Evolutionary conservation across 2,329 filamentous ascomycete species (phyloP).

Genomic region (Cladosporium oxysporum): DNA sequence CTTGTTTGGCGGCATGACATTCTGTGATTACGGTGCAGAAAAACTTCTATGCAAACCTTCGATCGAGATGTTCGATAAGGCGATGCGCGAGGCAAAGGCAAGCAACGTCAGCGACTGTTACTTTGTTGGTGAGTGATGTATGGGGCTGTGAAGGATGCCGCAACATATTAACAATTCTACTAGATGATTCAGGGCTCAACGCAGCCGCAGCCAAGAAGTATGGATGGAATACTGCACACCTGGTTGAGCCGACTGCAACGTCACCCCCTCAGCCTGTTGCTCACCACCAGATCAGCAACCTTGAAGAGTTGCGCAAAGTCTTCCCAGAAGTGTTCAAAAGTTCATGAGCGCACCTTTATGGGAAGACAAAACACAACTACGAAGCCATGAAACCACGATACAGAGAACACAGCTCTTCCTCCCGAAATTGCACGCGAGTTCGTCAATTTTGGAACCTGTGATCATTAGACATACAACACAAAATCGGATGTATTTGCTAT

Average conservation of each 20-base stretch:
- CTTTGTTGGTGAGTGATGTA: constrained; percentile 74
- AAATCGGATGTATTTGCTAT: neutral
- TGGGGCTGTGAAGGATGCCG: neutral
- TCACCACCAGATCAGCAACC: constrained; percentile 69
- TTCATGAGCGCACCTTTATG: constrained; percentile 20
- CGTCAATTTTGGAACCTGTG: neutral
- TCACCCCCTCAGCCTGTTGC: constrained; percentile 63
- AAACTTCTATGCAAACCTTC: constrained; percentile 87
- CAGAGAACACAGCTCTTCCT: neutral
- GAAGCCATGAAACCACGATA: constrained; percentile 5
- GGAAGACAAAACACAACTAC: neutral
- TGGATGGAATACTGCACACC: constrained; percentile 84
- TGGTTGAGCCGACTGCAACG: constrained; percentile 74
- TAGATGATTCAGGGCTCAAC: constrained; percentile 86
- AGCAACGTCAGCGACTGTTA: constrained; percentile 72
- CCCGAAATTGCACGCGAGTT: neutral
- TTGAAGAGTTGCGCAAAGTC: constrained; percentile 72
- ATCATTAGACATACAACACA: neutral
- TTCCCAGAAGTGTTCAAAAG: constrained; percentile 85
- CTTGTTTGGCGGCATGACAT: constrained; percentile 92
- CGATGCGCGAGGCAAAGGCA: constrained; percentile 80
- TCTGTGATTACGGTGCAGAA: constrained; percentile 77
- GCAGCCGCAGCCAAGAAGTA: constrained; percentile 73
- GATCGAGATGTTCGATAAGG: constrained; percentile 79
- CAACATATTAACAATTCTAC: neutral